Conservation (phyloP, 2,329 filamentous ascomycete species). For the Sporothrix variecibatus region DNA sequence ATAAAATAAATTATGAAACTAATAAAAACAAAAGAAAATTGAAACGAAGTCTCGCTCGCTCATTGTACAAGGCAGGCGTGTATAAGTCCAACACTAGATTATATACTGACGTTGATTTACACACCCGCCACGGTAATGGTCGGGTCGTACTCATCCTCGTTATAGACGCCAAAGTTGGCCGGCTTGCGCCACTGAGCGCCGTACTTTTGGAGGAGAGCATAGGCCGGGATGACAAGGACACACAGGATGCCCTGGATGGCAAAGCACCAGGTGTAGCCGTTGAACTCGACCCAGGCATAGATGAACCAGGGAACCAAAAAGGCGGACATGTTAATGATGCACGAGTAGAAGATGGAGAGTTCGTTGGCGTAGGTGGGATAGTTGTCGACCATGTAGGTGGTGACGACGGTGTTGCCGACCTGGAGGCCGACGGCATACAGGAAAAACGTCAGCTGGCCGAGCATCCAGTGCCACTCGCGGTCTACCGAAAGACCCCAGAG, state of each 20-base stretch:
- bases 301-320: constrained; percentile 54
- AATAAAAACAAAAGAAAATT: not conserved
- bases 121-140: not conserved
- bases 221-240: constrained; percentile 23
- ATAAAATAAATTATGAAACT: not conserved
- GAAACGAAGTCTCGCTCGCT: not conserved
- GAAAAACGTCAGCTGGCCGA: constrained; percentile 58
- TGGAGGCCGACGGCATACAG: constrained; percentile 58
- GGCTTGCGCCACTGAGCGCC: constrained; percentile 17
- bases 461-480: constrained; percentile 56
- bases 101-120: not conserved
- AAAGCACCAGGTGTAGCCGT: constrained; percentile 55
- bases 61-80: not conserved
- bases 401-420: constrained; percentile 56
- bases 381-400: constrained; percentile 55
- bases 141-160: constrained; percentile 13
- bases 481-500: constrained; percentile 59
- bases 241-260: constrained; percentile 50
- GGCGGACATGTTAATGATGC: constrained; percentile 53
- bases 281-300: constrained; percentile 47
- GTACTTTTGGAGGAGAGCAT: constrained; percentile 20
- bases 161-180: constrained; percentile 17
- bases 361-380: constrained; percentile 58
- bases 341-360: constrained; percentile 56
- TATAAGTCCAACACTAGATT: too few species aligned